Evolutionary conservation across 306 rosid species (phyloP).

Genomic region (Urtica urens): DNA sequence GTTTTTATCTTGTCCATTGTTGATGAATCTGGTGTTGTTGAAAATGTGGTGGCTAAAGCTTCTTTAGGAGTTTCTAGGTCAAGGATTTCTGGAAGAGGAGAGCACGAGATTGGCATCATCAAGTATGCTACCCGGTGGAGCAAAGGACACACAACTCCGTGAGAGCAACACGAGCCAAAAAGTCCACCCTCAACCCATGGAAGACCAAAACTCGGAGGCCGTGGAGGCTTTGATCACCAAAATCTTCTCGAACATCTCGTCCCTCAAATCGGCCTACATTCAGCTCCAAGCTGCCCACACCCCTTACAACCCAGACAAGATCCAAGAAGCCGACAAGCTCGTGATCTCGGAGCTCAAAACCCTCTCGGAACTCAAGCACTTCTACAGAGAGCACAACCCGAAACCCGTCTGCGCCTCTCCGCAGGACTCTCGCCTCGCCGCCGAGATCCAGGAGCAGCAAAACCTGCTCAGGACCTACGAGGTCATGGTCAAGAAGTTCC

Average conservation of each 20-base stretch:
- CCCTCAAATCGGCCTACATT: constrained; percentile 87
- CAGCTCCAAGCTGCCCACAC: constrained; percentile 98
- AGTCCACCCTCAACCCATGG: constrained; percentile 99
- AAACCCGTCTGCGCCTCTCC: constrained; percentile 86
- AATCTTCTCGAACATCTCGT: constrained; percentile 70
- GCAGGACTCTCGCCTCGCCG: constrained; percentile 96
- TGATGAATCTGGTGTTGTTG: constrained; percentile 15
- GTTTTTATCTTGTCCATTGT: too few relatives aligned
- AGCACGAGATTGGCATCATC: constrained; percentile 34
- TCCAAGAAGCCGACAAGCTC: constrained; percentile 84
- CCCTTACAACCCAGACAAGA: constrained; percentile 94
- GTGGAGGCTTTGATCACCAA: constrained; percentile 69
- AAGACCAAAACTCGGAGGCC: constrained; percentile 97
- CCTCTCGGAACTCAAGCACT: constrained; percentile 92
- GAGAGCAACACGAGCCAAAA: constrained; percentile 91
- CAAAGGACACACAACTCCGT: constrained; percentile 77
- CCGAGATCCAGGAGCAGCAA: constrained; percentile 98
- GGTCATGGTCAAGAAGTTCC: constrained; percentile 99
- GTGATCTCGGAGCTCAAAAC: constrained; percentile 87
- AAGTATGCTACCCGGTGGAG: constrained; percentile 96
- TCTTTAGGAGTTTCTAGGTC: constrained; percentile 41
- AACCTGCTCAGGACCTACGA: constrained; percentile 89
- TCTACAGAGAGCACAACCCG: constrained; percentile 91
- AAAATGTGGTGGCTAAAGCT: constrained; percentile 22
- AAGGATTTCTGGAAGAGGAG: constrained; percentile 31